phyloP scores from a whole-genome alignment of 2,329 filamentous ascomycete genomes.

The Hymenoscyphus repandus region DNA sequence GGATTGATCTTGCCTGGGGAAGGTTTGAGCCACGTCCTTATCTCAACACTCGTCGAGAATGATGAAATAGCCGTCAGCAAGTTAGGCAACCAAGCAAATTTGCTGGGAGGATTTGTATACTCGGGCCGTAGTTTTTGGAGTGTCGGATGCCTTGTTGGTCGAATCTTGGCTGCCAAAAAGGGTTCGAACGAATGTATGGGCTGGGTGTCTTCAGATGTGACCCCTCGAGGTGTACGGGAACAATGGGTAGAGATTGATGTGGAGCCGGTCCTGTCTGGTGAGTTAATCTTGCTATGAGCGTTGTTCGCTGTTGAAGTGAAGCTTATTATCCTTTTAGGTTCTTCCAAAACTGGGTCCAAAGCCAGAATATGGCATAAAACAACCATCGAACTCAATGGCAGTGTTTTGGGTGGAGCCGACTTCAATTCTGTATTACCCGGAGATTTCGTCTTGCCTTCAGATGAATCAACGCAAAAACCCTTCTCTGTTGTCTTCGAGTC shows the following conservation, averaged over 20 bases:
- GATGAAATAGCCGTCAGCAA: conserved; percentile 53
- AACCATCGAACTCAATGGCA: conserved; percentile 53
- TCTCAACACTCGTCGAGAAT: conserved; percentile 61
- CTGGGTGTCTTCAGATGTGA: conserved; percentile 59
- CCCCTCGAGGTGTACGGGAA: conserved; percentile 45
- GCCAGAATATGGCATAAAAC: conserved; percentile 58
- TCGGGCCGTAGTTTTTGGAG: conserved; percentile 64
- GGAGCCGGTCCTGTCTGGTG: conserved; percentile 36
- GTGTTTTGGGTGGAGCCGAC: conserved; percentile 53
- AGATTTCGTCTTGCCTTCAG: conserved; percentile 58
- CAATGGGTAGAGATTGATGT: conserved; percentile 57
- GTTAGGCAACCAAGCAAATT: conserved; percentile 55
- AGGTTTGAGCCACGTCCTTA: conserved; percentile 56
- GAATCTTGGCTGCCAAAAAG: conserved; percentile 57
- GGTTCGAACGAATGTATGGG: conserved; percentile 63
- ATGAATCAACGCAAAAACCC: conserved; percentile 44
- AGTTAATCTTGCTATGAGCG: not conserved
- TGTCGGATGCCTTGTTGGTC: conserved; percentile 58
- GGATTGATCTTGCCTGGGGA: conserved; percentile 62
- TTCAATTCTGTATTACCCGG: conserved; percentile 49
- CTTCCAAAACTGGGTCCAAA: conserved; percentile 44
- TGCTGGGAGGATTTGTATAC: conserved; percentile 62
- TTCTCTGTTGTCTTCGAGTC: conserved; percentile 45
- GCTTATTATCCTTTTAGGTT: conserved; percentile 33
- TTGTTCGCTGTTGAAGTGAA: conserved; percentile 8